Base-by-base conservation (phyloP, 2,329 filamentous ascomycete genomes). In the Graphilbum ipis-grandicollis region DNA sequence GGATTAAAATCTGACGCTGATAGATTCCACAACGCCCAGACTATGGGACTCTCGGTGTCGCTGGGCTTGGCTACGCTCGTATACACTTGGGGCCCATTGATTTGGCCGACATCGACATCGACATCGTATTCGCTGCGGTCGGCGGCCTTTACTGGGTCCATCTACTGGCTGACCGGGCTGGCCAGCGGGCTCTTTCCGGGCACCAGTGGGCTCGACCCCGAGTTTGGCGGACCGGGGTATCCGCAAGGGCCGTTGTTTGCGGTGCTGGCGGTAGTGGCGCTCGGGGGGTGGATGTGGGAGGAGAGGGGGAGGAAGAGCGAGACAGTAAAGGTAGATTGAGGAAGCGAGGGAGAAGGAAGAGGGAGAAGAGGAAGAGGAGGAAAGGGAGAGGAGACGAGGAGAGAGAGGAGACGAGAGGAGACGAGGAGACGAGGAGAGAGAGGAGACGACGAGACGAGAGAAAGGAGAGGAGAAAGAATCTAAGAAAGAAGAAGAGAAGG, bases 1-100 rank as follows among this genome's bases (percentile, higher is more conserved):
- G n/a, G n/a, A n/a, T n/a, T n/a, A n/a, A 18, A 13, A 21, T 31
- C 28, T n/a, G 21, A 15, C 32, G 22, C 28, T 31, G 12, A 10
- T 39, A 55, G 55, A 38, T 62, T 61, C 43, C 58, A 62, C 48
- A 56, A 55, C 37, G 58, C 49, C 32, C 58, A 62, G 39, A 62
- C 57, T 14, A 60, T 62, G 36, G 51, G 45, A 15, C 48, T 62
- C n/a, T 56, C 58, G 12, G 39, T 58, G 3, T 37, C 53, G 23
- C 56, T 63, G 3, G 56, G 58, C 25, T 23, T 52, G 6, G 50
- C 52, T 3, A 61, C 57, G 5, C 45, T 62, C 25, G 60, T 52
- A 47, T 58, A 56, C 44, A 55, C 57, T 4, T 60, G 56, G 55
- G 34, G 13, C 15, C 34, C n/a, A n/a, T n/a, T n/a, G n/a, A n/a